Evolutionary conservation across 768 basidiomycete genomes (phyloP), one percentile per base, ranked within the genome.

Genomic region (Lactifluus subvellereus): DNA sequence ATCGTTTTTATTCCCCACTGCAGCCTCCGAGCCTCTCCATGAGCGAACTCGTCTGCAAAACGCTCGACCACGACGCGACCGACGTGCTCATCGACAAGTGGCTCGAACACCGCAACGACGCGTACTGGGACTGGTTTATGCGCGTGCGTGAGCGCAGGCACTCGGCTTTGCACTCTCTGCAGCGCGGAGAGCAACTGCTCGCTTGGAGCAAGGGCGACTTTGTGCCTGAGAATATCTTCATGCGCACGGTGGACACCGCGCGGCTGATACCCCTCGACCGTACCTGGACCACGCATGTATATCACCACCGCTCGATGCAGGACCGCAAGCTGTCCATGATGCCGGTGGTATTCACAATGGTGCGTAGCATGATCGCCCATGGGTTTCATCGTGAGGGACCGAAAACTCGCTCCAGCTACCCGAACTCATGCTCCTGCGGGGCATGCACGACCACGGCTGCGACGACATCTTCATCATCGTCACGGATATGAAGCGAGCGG

Each of bases 71-170:
- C 76, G 85, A 88, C 67, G 80, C 84, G 18, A 88, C 88, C 1
- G 86, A 88, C 76, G 79, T 84, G 76, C 84, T 90, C 68, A 89
- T 90, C 75, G 87, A 90, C 78, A 87, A 85, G 72, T 90, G 88
- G 88, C 85, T 90, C 50, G 87, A 89, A 71, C 86, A 89, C 70
- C 82, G 83, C 69, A 84, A 87, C 65, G 86, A 88, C 75, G 80
- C 84, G 51, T 89, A 89, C 71, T 82, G 83, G 72, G 86, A 88
- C 58, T 90, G 88, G 88, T 90, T 90, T 68, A 79, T 78, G 65
- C 83, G 82, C 60, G 81, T 88, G 11, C 79, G 88, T 56, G 86
- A 88, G 69, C 80, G 86, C 58, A 85, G 81, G 68, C 83, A 87
- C 65, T 79, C 79, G 37, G 80, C 78, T 27, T 75, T 77, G 33